Conservation (phyloP, 148 eudicot species). For the Heliamphora exappendiculata region DNA sequence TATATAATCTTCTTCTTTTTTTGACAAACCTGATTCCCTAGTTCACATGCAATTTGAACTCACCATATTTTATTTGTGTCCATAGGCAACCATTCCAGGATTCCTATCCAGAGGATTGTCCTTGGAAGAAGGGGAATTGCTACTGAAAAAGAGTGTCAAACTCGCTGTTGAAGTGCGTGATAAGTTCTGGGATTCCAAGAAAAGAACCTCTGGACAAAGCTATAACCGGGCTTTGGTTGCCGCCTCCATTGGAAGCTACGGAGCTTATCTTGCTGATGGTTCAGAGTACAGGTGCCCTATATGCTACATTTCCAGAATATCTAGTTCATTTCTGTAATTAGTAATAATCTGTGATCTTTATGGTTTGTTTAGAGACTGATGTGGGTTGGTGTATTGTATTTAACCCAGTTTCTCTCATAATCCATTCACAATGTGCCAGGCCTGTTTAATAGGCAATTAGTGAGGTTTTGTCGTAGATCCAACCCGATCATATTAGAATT, state of each 20-base stretch:
- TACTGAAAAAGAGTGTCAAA: constrained; percentile 60
- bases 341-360: no score
- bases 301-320: neutral
- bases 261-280: constrained; percentile 94
- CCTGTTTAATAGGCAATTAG: no score
- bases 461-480: no score
- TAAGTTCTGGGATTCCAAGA: constrained; percentile 55
- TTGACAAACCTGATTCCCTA: neutral
- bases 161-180: constrained; percentile 70
- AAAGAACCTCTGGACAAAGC: constrained; percentile 19
- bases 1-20: neutral
- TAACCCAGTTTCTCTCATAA: no score
- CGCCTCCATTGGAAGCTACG: constrained; percentile 92
- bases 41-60: neutral
- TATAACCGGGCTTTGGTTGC: constrained; percentile 73
- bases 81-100: constrained; percentile 78
- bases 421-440: no score
- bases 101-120: constrained; percentile 72
- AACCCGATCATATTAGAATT: no score
- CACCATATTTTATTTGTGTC: neutral
- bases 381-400: no score
- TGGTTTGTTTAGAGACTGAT: no score
- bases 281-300: constrained; percentile 68
- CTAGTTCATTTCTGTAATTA: neutral
- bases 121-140: constrained; percentile 49